Conservation (phyloP, 148 eudicot species). For the Tetragonia tetragonoides region DNA sequence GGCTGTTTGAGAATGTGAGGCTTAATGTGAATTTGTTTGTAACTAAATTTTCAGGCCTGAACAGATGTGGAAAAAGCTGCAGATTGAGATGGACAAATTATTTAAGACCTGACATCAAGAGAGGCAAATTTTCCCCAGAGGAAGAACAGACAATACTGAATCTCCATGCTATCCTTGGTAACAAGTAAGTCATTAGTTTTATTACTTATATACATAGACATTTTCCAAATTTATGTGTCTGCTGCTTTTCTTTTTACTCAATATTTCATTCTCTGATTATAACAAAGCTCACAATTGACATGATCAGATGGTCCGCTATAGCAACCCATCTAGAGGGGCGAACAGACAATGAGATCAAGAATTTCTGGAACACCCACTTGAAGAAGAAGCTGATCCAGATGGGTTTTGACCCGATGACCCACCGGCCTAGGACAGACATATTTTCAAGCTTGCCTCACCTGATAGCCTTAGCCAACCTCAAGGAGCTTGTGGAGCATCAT, state of each 20-base stretch:
- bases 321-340: slow-evolving; percentile 88
- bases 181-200: slow-evolving; percentile 46
- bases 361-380: slow-evolving; percentile 96
- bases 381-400: slow-evolving; percentile 92
- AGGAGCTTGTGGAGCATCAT: slow-evolving; percentile 60
- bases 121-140: slow-evolving; percentile 78
- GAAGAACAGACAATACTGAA: slow-evolving; percentile 78
- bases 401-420: slow-evolving; percentile 98
- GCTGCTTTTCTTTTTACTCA: not conserved
- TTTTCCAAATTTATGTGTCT: not conserved
- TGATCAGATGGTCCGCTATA: slow-evolving; percentile 83
- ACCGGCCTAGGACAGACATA: slow-evolving; percentile 83
- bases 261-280: not conserved
- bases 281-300: not conserved
- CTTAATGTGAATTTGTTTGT: not conserved
- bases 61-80: slow-evolving; percentile 87
- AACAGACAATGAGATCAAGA: slow-evolving; percentile 93
- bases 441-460: slow-evolving; percentile 89
- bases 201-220: too few relatives aligned
- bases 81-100: slow-evolving; percentile 86
- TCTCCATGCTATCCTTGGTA: slow-evolving; percentile 75
- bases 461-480: slow-evolving; percentile 87
- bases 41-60: slow-evolving; percentile 44
- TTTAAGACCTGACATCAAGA: slow-evolving; percentile 76
- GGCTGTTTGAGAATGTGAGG: not conserved